Conservation (phyloP, 768 basidiomycete species). For the Rhizopogon salebrosus region DNA sequence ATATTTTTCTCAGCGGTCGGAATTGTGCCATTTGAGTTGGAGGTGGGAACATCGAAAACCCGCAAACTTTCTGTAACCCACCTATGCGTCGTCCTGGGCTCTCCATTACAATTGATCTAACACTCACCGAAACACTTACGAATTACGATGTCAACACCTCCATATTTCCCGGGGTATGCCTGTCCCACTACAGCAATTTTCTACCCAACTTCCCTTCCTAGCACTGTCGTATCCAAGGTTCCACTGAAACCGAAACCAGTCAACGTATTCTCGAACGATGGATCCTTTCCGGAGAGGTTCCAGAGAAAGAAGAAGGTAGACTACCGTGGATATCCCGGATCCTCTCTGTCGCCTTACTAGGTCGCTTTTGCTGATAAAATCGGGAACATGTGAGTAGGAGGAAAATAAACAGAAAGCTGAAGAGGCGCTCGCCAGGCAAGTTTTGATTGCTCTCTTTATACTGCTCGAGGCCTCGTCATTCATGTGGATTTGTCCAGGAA, state of each 20-base stretch:
- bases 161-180: slow-evolving; percentile 6
- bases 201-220: slow-evolving; percentile 17
- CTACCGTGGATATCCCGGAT: not conserved
- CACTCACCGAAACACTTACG: no score
- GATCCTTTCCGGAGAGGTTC: slow-evolving; percentile 62
- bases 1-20: not conserved
- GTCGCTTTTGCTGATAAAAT: not conserved
- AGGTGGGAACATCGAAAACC: no score
- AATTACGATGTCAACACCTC: no score
- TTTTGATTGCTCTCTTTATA: slow-evolving; percentile 5
- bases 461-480: not conserved
- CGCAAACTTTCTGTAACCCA: no score
- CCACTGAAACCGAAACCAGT: slow-evolving; percentile 37
- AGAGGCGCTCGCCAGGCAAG: slow-evolving; percentile 46
- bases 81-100: no score
- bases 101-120: no score
- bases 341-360: not conserved
- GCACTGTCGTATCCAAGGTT: slow-evolving; percentile 12
- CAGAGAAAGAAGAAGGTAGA: slow-evolving; percentile 52
- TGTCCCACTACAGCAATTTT: slow-evolving; percentile 14
- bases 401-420: slow-evolving; percentile 52
- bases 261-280: slow-evolving; percentile 68
- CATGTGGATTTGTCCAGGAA: slow-evolving; percentile 36
- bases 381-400: slow-evolving; percentile 40
- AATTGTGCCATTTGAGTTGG: no score